Percentiles rank a stretch among this genome's conserved stretches.
Conservation (phyloP, 2,329 filamentous ascomycete species). For the Hirsutella rhossiliensis region DNA sequence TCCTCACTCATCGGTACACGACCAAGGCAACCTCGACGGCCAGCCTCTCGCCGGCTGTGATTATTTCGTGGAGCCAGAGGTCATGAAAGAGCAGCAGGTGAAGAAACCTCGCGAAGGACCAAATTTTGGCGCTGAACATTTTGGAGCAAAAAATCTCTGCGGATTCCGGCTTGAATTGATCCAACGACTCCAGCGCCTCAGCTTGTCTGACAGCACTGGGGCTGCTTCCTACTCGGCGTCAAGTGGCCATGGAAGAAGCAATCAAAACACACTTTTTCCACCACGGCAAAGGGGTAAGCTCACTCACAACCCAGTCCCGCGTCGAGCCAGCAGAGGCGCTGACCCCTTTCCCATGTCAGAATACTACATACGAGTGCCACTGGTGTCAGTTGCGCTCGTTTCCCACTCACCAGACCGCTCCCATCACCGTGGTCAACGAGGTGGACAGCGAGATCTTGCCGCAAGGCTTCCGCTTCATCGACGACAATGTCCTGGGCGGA, state of each 20-base stretch:
- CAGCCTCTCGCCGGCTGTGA: too few relatives aligned
- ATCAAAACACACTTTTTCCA: constrained; percentile 37
- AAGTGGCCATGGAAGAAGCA: constrained; percentile 29
- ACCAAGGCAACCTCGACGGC: too few relatives aligned
- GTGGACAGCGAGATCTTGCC: constrained; percentile 45
- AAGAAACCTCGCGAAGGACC: too few relatives aligned
- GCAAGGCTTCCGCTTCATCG: constrained; percentile 56
- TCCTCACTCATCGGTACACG: too few relatives aligned
- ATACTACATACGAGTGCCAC: constrained; percentile 36
- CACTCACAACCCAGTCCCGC: background rate
- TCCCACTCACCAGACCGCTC: constrained; percentile 31
- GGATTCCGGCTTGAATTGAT: too few relatives aligned
- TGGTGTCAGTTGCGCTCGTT: constrained; percentile 50
- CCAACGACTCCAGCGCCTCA: too few relatives aligned
- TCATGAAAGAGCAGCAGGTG: too few relatives aligned
- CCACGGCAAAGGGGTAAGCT: constrained; percentile 26
- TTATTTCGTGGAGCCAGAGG: too few relatives aligned
- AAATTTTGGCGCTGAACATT: too few relatives aligned
- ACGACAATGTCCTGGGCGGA: constrained; percentile 43
- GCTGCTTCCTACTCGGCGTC: background rate
- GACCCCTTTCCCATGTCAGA: constrained; percentile 11
- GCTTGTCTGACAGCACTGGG: background rate
- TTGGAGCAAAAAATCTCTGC: too few relatives aligned
- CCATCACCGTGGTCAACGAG: constrained; percentile 54
- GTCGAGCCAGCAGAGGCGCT: background rate